Conservation (phyloP, 495 filamentous ascomycete genomes). For the Podospora australis region DNA sequence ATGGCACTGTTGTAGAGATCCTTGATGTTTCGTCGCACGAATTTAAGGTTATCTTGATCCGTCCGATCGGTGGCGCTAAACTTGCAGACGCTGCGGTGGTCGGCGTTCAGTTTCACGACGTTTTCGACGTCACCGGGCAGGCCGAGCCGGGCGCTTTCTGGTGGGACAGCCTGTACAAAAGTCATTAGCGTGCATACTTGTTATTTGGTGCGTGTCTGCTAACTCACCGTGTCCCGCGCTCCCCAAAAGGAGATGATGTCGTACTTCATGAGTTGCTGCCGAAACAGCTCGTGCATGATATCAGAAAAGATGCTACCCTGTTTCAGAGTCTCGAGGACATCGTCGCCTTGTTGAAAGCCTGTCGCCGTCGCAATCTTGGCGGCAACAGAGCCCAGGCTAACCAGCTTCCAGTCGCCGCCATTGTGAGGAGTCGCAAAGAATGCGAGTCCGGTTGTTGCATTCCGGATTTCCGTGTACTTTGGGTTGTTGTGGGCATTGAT, state of each 20-base stretch:
- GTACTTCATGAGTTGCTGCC: slow-evolving; percentile 13
- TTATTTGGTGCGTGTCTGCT: too few relatives aligned
- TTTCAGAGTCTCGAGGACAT: slow-evolving; percentile 13
- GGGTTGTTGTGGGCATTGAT: slow-evolving; percentile 16
- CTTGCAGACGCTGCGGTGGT: slow-evolving; percentile 14
- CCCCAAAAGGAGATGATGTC: slow-evolving; percentile 18
- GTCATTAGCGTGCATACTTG: too few relatives aligned
- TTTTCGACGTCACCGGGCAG: slow-evolving; percentile 11
- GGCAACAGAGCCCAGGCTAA: not conserved
- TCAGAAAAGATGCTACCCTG: slow-evolving; percentile 13
- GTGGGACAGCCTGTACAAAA: slow-evolving; percentile 1
- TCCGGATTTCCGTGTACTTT: slow-evolving; percentile 4
- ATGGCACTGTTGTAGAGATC: slow-evolving; percentile 5
- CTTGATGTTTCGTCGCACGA: slow-evolving; percentile 5
- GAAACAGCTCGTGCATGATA: slow-evolving; percentile 13
- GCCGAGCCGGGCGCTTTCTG: not conserved
- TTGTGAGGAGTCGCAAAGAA: slow-evolving; percentile 11
- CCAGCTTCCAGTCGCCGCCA: slow-evolving; percentile 5
- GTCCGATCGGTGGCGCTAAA: slow-evolving; percentile 4
- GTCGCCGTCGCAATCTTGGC: slow-evolving; percentile 9
- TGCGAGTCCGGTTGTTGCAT: slow-evolving; percentile 4
- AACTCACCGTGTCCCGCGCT: slow-evolving; percentile 8
- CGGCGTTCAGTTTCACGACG: slow-evolving; percentile 14
- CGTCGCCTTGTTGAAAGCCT: slow-evolving; percentile 14
- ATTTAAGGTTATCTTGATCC: slow-evolving; percentile 10